Evolutionary conservation across 2,329 filamentous ascomycete species (phyloP).

Genomic region (Beauveria sp.): DNA sequence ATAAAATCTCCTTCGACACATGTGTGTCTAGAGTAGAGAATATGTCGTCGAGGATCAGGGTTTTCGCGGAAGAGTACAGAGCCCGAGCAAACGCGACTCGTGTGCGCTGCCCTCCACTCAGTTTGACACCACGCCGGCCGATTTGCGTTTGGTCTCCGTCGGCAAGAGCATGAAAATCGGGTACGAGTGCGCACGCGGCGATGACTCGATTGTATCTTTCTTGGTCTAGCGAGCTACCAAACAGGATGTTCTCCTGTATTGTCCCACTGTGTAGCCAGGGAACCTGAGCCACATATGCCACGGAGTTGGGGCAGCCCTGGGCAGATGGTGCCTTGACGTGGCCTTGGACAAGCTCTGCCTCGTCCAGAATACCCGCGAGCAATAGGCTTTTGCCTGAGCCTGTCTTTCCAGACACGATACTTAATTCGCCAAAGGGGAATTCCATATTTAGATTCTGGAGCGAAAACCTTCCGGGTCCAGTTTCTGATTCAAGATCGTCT

Average conservation of each 20-base stretch:
- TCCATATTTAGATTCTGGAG: not conserved
- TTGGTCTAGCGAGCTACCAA: not conserved
- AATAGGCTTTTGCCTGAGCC: not conserved
- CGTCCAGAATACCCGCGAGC: not conserved
- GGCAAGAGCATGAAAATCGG: not conserved
- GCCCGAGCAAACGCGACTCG: not conserved
- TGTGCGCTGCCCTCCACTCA: not conserved
- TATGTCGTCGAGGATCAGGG: not conserved
- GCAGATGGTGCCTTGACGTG: not conserved
- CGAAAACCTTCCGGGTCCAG: not conserved
- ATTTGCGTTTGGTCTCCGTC: not conserved
- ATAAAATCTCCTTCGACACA: not conserved
- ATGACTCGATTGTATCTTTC: not conserved
- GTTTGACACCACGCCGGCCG: not conserved
- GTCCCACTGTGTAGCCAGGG: not conserved
- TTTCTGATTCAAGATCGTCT: not conserved
- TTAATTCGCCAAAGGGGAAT: not conserved
- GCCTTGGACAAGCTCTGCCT: conserved; percentile 1
- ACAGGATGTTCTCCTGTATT: conserved; percentile 1
- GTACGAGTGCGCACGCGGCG: not conserved
- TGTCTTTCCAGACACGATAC: conserved; percentile 3
- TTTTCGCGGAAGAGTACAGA: not conserved
- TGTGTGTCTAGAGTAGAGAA: not conserved
- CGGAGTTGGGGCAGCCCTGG: not conserved
- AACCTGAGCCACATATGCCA: not conserved